phyloP scores from a whole-genome alignment of 1,284 basidiomycete species.

The Trametes hirsuta region DNA sequence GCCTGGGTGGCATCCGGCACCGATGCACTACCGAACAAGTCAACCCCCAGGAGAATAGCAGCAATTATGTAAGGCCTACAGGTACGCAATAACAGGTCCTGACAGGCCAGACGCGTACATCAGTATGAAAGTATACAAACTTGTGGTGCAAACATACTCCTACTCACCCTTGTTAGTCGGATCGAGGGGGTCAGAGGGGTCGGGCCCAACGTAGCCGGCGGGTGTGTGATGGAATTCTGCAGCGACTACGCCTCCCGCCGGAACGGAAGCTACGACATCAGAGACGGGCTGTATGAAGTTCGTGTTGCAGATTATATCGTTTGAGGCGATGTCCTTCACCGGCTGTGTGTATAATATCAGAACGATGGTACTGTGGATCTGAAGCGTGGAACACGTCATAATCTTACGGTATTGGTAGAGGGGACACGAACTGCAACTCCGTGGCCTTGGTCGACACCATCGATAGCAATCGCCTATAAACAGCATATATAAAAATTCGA shows the following conservation, averaged over 20 bases:
- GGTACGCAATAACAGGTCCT: conserved; percentile 56
- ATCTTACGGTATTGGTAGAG: conserved; percentile 37
- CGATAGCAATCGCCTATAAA: conserved; percentile 38
- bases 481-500: background rate
- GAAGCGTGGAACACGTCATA: background rate
- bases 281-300: conserved; percentile 61
- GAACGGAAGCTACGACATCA: conserved; percentile 50
- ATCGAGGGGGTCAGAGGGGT: conserved; percentile 55
- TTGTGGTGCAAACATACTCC: background rate
- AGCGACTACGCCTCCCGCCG: conserved; percentile 53
- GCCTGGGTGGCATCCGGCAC: conserved; percentile 48
- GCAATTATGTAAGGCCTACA: conserved; percentile 39
- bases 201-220: conserved; percentile 45
- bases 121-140: background rate
- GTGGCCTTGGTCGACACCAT: conserved; percentile 43
- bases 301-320: conserved; percentile 61
- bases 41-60: background rate
- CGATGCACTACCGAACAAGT: conserved; percentile 40
- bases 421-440: conserved; percentile 43
- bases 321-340: conserved; percentile 56
- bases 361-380: background rate
- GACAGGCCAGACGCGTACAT: background rate
- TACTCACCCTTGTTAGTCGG: conserved; percentile 46
- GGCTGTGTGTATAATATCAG: conserved; percentile 36
- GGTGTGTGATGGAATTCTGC: conserved; percentile 59